Conservation (phyloP, 1,284 basidiomycete species). For the Mycena citricolor region DNA sequence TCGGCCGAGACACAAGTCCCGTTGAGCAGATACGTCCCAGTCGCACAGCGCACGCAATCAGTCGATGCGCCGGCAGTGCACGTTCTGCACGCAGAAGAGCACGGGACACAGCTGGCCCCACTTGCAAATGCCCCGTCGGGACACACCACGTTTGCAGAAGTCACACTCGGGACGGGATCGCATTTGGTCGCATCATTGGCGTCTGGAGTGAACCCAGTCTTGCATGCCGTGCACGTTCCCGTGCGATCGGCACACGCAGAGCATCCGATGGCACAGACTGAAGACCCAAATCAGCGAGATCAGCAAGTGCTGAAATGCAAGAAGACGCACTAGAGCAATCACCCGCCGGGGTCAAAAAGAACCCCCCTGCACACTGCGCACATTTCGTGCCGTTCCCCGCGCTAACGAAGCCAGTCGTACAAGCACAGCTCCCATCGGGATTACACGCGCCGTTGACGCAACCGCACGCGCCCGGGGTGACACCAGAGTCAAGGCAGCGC, state of each 20-base stretch:
- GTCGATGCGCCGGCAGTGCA: conserved; percentile 69
- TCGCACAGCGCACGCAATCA: conserved; percentile 62
- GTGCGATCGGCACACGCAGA: conserved; percentile 61
- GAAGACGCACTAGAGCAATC: conserved; percentile 63
- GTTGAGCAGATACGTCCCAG: conserved; percentile 33
- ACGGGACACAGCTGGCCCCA: conserved; percentile 54
- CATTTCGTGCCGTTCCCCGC: conserved; percentile 71
- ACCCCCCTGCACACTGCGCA: conserved; percentile 69
- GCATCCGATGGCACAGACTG: conserved; percentile 73
- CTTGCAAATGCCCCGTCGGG: conserved; percentile 64
- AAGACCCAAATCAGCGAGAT: not conserved
- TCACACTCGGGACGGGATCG: conserved; percentile 42
- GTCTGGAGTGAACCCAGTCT: conserved; percentile 62
- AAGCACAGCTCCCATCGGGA: conserved; percentile 64
- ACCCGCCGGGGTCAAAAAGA: conserved; percentile 67
- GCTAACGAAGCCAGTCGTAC: conserved; percentile 74
- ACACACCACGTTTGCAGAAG: conserved; percentile 56
- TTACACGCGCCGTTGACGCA: conserved; percentile 77
- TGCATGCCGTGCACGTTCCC: conserved; percentile 70
- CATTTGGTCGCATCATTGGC: conserved; percentile 69
- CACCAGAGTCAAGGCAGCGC: conserved; percentile 55
- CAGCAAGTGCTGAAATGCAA: not conserved
- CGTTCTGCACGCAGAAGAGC: conserved; percentile 65
- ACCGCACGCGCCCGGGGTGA: conserved; percentile 65
- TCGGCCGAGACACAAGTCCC: conserved; percentile 67